These are phyloP conservation scores for Camillea tinctor DNA, from an alignment of 2,329 filamentous ascomycete genomes.

Conservation along the genomic window DNA sequence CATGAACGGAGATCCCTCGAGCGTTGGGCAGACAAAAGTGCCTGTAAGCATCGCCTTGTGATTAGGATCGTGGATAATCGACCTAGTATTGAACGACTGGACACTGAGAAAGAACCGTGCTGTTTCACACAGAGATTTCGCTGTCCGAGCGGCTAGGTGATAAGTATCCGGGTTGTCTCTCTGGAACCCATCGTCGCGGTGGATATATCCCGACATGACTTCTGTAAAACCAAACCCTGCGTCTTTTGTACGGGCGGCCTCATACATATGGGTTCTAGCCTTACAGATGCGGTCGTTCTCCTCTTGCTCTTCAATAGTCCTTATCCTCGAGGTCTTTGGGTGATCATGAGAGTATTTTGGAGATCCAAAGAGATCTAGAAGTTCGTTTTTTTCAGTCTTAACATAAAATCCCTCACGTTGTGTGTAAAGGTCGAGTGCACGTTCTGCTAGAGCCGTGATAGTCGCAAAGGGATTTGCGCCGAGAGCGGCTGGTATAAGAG, in stretches of 20 bases:
- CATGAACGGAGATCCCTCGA: slow-evolving; percentile 59
- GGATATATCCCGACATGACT: slow-evolving; percentile 63
- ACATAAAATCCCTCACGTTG: slow-evolving; percentile 42
- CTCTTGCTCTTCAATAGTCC: slow-evolving; percentile 26
- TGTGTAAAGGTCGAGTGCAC: slow-evolving; percentile 55
- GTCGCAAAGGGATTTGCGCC: slow-evolving; percentile 69
- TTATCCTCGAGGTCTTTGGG: slow-evolving; percentile 14
- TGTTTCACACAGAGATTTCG: slow-evolving; percentile 52
- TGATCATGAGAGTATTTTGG: slow-evolving; percentile 39
- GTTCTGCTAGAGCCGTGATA: slow-evolving; percentile 66
- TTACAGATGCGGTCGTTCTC: slow-evolving; percentile 38
- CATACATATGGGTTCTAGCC: slow-evolving; percentile 39
- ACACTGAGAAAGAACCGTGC: slow-evolving; percentile 60
- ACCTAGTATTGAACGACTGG: slow-evolving; percentile 52
- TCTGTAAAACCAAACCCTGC: slow-evolving; percentile 61
- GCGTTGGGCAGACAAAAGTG: slow-evolving; percentile 55
- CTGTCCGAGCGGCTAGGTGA: slow-evolving; percentile 50
- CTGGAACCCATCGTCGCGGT: slow-evolving; percentile 40
- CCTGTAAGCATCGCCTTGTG: slow-evolving; percentile 57
- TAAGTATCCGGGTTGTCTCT: slow-evolving; percentile 52
- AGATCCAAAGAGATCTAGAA: slow-evolving; percentile 54
- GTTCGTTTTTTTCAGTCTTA: slow-evolving; percentile 43
- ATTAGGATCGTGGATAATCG: slow-evolving; percentile 45
- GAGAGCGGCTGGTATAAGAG: slow-evolving; percentile 60
- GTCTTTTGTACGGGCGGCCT: slow-evolving; percentile 43